phyloP scores from a whole-genome alignment of 345 rosid genomes.

The Eucalyptus microcorys region DNA sequence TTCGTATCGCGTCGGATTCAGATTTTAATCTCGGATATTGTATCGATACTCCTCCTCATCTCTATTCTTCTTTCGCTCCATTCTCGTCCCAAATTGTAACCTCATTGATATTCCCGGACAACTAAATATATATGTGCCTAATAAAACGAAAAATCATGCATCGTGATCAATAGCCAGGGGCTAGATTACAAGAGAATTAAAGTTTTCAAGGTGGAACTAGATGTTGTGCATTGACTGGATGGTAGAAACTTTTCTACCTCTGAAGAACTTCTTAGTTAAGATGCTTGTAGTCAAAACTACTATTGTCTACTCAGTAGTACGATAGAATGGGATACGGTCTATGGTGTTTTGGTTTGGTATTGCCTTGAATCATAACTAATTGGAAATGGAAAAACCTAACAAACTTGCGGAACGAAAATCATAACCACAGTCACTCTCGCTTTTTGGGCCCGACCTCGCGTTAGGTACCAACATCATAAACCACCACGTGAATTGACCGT shows the following conservation, averaged over 20 bases:
- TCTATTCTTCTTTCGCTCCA: accelerated
- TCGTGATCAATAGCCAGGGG: not conserved
- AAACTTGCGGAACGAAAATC: not conserved
- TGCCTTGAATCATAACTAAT: not conserved
- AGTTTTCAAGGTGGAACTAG: not conserved
- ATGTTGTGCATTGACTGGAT: not conserved
- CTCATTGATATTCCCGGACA: not conserved
- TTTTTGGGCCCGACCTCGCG: not conserved
- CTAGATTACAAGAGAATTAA: not conserved
- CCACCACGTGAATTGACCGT: not conserved
- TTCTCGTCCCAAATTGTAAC: not conserved
- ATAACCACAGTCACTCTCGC: not conserved
- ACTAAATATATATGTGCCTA: accelerated
- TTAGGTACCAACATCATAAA: not conserved
- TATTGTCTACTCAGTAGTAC: not conserved
- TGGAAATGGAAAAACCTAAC: not conserved
- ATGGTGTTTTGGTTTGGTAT: not conserved
- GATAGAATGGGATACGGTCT: not conserved
- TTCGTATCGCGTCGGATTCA: not conserved
- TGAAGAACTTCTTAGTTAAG: not conserved
- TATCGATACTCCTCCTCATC: not conserved
- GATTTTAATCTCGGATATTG: not conserved
- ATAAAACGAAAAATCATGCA: not conserved
- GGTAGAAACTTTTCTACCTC: not conserved
- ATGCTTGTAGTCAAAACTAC: not conserved